Evolutionary conservation across 192 early-diverging fungal genomes (phyloP).

Genomic region (Phycomyces nitens): DNA sequence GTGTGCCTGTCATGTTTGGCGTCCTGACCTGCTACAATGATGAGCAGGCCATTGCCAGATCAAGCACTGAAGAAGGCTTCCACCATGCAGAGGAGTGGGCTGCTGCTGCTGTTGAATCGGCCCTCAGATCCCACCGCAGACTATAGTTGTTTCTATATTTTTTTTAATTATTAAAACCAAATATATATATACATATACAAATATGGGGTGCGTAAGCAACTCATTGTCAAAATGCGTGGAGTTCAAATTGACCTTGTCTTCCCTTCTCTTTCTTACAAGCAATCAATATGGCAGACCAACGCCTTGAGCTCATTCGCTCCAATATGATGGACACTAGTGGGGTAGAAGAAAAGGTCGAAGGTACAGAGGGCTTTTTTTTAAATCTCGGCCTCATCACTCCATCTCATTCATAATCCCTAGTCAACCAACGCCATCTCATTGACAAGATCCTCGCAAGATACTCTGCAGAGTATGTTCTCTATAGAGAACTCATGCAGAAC

Average conservation of each 20-base stretch:
- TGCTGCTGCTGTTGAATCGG: conserved; percentile 94
- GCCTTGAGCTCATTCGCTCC: conserved; percentile 34
- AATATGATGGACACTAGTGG: conserved; percentile 41
- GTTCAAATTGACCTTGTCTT: no score
- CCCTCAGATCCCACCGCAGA: conserved; percentile 54
- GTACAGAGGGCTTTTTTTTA: conserved; percentile 24
- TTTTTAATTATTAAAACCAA: no score
- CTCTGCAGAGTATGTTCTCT: conserved; percentile 82
- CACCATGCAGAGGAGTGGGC: conserved; percentile 98
- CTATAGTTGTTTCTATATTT: conserved; percentile 35
- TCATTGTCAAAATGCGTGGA: no score
- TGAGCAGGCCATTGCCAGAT: conserved; percentile 85
- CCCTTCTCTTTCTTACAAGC: background rate
- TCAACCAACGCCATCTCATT: conserved; percentile 88
- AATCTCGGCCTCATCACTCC: background rate
- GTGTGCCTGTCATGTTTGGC: conserved; percentile 91
- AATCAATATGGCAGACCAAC: background rate
- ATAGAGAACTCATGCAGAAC: conserved; percentile 74
- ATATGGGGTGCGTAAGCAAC: no score
- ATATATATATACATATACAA: no score
- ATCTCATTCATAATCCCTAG: conserved; percentile 31
- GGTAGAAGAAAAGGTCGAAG: conserved; percentile 64
- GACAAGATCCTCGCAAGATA: conserved; percentile 91
- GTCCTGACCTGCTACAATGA: conserved; percentile 94
- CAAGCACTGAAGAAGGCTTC: conserved; percentile 70